These are phyloP conservation scores for Gamsiella multidivaricata DNA, from an alignment of 192 early-diverging fungal genomes.

Conservation along the genomic window DNA sequence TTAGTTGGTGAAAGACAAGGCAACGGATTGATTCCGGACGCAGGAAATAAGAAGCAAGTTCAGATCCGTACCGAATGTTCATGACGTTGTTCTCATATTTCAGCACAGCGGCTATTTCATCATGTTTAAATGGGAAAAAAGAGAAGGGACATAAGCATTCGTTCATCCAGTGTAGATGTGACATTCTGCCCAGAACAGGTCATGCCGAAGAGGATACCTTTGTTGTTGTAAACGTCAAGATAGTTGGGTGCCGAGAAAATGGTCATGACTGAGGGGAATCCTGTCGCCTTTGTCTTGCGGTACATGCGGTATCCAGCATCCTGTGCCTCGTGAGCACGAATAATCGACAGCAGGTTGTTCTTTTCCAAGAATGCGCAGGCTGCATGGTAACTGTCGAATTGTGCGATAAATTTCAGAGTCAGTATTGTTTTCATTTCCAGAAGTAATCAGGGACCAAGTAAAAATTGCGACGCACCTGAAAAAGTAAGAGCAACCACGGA, in stretches of 20 bases:
- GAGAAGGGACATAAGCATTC: too few relatives aligned
- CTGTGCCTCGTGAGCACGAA: conserved; percentile 98
- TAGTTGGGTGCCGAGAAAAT: conserved; percentile 99
- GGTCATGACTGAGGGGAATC: conserved; percentile 97
- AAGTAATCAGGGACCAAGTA: background rate
- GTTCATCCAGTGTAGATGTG: too few relatives aligned
- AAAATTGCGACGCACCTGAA: conserved; percentile 70
- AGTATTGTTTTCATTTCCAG: too few relatives aligned
- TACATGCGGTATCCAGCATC: conserved; percentile 98
- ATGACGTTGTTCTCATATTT: conserved; percentile 99
- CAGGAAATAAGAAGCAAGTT: background rate
- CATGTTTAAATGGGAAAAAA: background rate
- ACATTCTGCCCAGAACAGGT: too few relatives aligned
- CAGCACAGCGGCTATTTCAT: conserved; percentile 81
- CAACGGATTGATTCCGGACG: background rate
- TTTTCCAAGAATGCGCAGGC: conserved; percentile 94
- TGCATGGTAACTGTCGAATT: conserved; percentile 78
- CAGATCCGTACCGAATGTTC: conserved; percentile 93
- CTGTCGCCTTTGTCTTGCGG: conserved; percentile 90
- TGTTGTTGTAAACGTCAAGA: conserved; percentile 98
- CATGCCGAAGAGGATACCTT: conserved; percentile 55
- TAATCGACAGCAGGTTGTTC: conserved; percentile 94
- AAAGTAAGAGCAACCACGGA: conserved; percentile 95
- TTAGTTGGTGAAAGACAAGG: background rate
- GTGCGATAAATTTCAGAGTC: too few relatives aligned